These are phyloP conservation scores for Zea luxurians DNA, from an alignment of 176 grass and related monocot species.

Conservation along the genomic window DNA sequence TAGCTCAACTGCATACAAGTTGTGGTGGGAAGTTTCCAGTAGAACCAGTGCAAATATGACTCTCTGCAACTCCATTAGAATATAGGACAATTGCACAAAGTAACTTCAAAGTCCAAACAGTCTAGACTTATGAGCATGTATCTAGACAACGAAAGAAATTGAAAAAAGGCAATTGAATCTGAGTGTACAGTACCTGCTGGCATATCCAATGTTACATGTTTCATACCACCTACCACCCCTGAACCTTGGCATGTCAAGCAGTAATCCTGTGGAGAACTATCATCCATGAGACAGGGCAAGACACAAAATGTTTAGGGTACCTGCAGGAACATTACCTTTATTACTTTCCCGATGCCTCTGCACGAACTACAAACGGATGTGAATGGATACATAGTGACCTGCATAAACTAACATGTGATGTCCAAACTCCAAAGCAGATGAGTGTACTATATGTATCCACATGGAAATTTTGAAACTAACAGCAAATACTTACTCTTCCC, in stretches of 20 bases:
- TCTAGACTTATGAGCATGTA: constrained; percentile 22
- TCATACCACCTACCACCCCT: constrained; percentile 81
- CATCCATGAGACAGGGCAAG: constrained; percentile 29
- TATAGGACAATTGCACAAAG: not conserved
- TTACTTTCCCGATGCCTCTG: constrained; percentile 81
- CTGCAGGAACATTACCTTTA: constrained; percentile 65
- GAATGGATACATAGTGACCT: constrained; percentile 88
- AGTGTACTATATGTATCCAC: constrained; percentile 14
- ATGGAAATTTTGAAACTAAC: constrained; percentile 30
- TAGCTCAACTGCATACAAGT: constrained; percentile 6
- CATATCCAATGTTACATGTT: constrained; percentile 69
- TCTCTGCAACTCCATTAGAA: not conserved
- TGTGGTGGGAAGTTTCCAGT: constrained; percentile 6
- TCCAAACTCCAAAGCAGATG: constrained; percentile 22
- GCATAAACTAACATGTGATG: constrained; percentile 35
- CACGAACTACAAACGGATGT: constrained; percentile 71
- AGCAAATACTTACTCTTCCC: constrained; percentile 67
- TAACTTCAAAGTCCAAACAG: not conserved
- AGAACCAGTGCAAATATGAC: constrained; percentile 5
- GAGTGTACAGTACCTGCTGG: constrained; percentile 70
- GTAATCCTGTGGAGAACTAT: constrained; percentile 64
- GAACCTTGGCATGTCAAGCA: constrained; percentile 76
- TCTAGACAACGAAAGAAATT: constrained; percentile 19
- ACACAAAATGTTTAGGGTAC: constrained; percentile 22
- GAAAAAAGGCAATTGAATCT: constrained; percentile 19